Base-by-base conservation (phyloP, 179 eudicot genomes). In the Actinidia polygama region DNA sequence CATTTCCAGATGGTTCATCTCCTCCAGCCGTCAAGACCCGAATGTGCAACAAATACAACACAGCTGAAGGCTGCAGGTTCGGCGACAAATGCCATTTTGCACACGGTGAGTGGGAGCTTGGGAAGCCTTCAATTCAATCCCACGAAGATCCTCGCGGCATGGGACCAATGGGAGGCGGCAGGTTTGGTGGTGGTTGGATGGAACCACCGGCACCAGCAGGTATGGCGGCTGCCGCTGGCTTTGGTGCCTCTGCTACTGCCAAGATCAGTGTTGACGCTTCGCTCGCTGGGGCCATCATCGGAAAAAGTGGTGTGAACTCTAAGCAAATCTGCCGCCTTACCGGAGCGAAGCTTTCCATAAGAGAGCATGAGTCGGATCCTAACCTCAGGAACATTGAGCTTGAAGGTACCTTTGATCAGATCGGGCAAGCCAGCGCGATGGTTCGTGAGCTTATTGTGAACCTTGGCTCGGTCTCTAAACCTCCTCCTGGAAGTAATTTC, bases 61-160 rank as follows among this genome's bases (percentile, higher is more conserved):
- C 96, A 9, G 89, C 93, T 2, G 98, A 95, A 85, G 98, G 98
- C 36, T 95, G 98, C 82, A 87, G 83, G 72, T 95, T 89, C 73
- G 98, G 98, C 3, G 96, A 95, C 86, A 94, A 90, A 72, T 95
- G 98, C 76, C 92, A 87, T 80, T 95, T 89, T 74, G 98, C 96
- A 51, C 98, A 95, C 36, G 96, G 97, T 18, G 98, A 95, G 77
- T 87, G 96, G 94, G 96, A 95, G 84, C 94, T 94, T 26, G 95
- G 96, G 14, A 92, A 88, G 84, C 93, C 94, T 24, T 77, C 91
- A 4, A 75, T 85, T 49, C 85, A 90, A 15, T 47, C 53, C 4
- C 90, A 90, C 49, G 95, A 92, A 74, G 91, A 92, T 62, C 89
- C 83, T 26, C 93, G 92, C 66, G 82, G 82, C 49, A 83, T 87